Evolutionary conservation across 768 basidiomycete species (phyloP).

Genomic region (Candolleomyces eurysporus): DNA sequence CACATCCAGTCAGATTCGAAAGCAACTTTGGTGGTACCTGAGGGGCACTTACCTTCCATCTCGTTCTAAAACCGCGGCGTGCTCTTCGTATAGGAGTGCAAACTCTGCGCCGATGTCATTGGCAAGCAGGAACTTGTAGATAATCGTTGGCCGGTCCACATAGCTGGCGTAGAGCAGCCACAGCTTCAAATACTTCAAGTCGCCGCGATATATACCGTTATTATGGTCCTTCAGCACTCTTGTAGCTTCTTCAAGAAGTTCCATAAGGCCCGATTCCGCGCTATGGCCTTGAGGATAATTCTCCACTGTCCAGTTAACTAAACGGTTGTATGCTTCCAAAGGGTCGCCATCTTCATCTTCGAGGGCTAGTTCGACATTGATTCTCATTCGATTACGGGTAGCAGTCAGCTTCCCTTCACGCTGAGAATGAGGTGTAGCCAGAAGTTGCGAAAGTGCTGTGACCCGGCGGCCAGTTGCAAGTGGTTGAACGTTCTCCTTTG

Average conservation of each 20-base stretch:
- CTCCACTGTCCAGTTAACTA: constrained; percentile 91
- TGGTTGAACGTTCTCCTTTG: constrained; percentile 87
- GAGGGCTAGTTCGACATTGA: constrained; percentile 72
- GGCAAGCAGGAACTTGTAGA: constrained; percentile 86
- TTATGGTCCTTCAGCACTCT: constrained; percentile 77
- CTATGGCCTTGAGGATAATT: constrained; percentile 93
- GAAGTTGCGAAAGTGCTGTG: constrained; percentile 69
- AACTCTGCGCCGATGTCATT: constrained; percentile 87
- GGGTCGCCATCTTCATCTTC: constrained; percentile 83
- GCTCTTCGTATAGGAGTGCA: constrained; percentile 89
- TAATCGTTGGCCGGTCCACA: constrained; percentile 85
- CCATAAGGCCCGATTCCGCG: constrained; percentile 86
- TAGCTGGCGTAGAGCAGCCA: constrained; percentile 94
- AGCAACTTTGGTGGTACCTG: background rate
- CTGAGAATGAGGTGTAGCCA: constrained; percentile 75
- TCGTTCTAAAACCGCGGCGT: constrained; percentile 79
- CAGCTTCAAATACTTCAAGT: constrained; percentile 86
- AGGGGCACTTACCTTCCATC: constrained; percentile 63
- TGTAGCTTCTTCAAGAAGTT: constrained; percentile 90
- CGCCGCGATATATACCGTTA: constrained; percentile 70
- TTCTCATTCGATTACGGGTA: constrained; percentile 62
- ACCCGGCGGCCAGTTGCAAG: constrained; percentile 77
- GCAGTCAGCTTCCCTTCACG: constrained; percentile 68
- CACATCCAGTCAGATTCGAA: constrained; percentile 7
- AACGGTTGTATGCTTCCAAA: constrained; percentile 79